Evolutionary conservation across 2,329 filamentous ascomycete genomes (phyloP), one percentile per base, ranked within the genome.

Genomic region (Aurifilum marmelostoma): DNA sequence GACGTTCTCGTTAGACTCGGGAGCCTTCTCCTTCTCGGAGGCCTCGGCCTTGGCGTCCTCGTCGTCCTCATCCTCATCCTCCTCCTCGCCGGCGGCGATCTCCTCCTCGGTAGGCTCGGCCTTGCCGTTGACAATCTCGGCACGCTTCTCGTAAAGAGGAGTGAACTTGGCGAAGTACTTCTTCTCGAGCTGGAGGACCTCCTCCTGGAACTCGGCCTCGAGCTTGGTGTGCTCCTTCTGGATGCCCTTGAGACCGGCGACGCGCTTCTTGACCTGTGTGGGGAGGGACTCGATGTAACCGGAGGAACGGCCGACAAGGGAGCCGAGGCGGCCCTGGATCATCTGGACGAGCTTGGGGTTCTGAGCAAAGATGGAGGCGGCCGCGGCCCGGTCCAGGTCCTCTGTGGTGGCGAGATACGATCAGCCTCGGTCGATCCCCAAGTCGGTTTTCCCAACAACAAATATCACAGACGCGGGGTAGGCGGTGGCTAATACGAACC

Each of bases 141-240:
- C 89, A 81, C 96, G 94, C 87, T 96, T 96, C 87, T 97, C 85
- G 84, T 99, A 99, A 63, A 99, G 89, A 71, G 96, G 96, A 67
- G 93, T 97, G 84, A 97, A 99, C 84, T 98, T 98, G 83, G 92
- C 93, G 77, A 98, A 98, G 83, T 97, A 99, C 85, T 97, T 97
- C 89, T 99, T 99, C 88, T 99, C 96, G 37, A 99, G 89, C 82
- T 97, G 91, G 69, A 99, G 88, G 72, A 99, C 94, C 84, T 98
- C 97, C 82, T 98, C 94, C 81, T 99, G 97, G 83, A 99, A 98
- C 83, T 97, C 91, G 66, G 94, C 93, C 86, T 99, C 97, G 76
- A 99, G 91, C 85, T 98, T 97, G 71, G 95, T 93, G 84, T 99
- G 96, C 77, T 98, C 94, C 83, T 97, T 97, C 84, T 99, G 96